A percentile compares a stretch with the other conserved stretches of the same genome.
phyloP scores from a whole-genome alignment of 805 yeast genomes.

The Debaryomyces castellii region DNA sequence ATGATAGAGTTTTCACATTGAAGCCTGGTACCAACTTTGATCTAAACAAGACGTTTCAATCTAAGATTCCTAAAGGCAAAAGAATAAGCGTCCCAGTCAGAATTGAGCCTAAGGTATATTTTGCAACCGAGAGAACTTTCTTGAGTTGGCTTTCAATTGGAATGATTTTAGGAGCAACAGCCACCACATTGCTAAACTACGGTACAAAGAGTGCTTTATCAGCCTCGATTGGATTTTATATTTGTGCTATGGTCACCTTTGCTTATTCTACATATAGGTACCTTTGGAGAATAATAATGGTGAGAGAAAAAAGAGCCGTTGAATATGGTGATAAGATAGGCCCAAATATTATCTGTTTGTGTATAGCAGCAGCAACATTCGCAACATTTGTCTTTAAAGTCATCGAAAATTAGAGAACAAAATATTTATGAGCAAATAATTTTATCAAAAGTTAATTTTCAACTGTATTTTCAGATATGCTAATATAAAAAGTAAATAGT shows the following conservation, averaged over 20 bases:
- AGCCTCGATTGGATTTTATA: constrained; percentile 83
- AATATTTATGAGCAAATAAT: no score
- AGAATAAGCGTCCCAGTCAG: constrained; percentile 89
- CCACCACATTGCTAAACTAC: constrained; percentile 80
- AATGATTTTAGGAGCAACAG: constrained; percentile 83
- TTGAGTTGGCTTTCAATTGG: constrained; percentile 92
- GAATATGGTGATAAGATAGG: constrained; percentile 87
- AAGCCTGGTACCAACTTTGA: constrained; percentile 46
- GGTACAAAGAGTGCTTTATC: constrained; percentile 73
- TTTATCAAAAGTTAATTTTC: no score
- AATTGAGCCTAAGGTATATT: constrained; percentile 98
- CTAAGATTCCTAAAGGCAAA: constrained; percentile 84
- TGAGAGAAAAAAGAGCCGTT: constrained; percentile 78
- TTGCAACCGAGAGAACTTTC: constrained; percentile 95
- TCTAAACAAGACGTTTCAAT: constrained; percentile 43
- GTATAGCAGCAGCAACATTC: constrained; percentile 67
- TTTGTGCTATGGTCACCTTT: constrained; percentile 74
- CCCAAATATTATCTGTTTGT: constrained; percentile 77
- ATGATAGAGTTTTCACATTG: constrained; percentile 45
- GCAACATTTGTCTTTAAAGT: constrained; percentile 57
- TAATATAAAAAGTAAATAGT: no score
- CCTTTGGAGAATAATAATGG: constrained; percentile 77
- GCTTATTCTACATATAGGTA: constrained; percentile 71
- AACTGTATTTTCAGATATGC: no score
- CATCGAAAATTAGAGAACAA: constrained; percentile 25